Evolutionary conservation across 192 early-diverging fungal genomes (phyloP), one percentile per base, ranked within the genome.

Genomic region (Coemansia sp.): DNA sequence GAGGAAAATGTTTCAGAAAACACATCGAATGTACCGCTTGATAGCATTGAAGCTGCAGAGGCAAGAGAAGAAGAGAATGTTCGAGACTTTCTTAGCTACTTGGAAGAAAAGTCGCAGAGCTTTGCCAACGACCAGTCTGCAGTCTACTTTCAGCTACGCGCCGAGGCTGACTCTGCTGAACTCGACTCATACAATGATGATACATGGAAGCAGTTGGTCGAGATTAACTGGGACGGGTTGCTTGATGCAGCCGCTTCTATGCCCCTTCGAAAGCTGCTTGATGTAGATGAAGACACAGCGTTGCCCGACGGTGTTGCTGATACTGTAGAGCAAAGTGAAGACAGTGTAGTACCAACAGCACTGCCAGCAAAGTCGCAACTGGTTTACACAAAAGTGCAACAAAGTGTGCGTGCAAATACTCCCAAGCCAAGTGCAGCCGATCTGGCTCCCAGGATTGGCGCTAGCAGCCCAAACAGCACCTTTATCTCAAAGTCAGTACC

Each of bases 121-220:
- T 48, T 24, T 15, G 21, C 63, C 17, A 17, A 46, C 21, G 54
- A 66, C 21, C 73, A 70, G 7, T 65, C 67, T 8, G 59, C 67
- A 3, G 73, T 56, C 11, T 75, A 69, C 58, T 75, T 75, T 44
- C 67, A 66, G 53, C 73, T 75, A 15, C 73, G 59, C 21, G 59
- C 56, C 17, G 60, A 73, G 36, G 24, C 60, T 37, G 71, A 42
- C 12, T 68, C 64, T 20, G 57, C 23, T 12, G 63, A 38, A 3
- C 56, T 75, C 20, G 60, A 28, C 18, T 14, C 48, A 10, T 62
- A 61, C 31, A 49, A 51, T 9, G 60, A 68, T 4, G 42, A 51
- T 3, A 28, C 47, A 6, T 75, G 73, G 73, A 42, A 58, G n/a
- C 48, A 28, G 10, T 55, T 75, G 15, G 12, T 62, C 0, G 59